Base-by-base conservation (phyloP, 1,284 basidiomycete genomes). In the Psilocybe mexicana region DNA sequence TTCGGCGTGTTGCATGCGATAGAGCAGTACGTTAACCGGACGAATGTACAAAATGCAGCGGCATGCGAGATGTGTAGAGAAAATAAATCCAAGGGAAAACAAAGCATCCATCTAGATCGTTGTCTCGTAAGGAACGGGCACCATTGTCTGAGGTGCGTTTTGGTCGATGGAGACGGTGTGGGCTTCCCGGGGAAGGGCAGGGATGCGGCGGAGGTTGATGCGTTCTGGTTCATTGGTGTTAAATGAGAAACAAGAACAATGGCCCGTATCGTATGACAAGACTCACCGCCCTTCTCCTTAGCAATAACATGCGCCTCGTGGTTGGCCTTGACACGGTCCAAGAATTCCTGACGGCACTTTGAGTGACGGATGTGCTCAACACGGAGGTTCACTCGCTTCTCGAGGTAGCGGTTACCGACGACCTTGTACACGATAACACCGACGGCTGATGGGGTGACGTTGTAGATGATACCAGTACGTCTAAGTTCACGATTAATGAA, bases 331-430 rank as follows among this genome's bases (percentile, higher is more conserved):
- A 99, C 97, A 70, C 96, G 86, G 80, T 94, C 91, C 71, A 99
- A 79, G 84, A 99, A 99, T 79, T 98, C 96, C 79, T 98, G 92
- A 74, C 97, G 89, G 80, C 96, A 99, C 80, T 95, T 96, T 69
- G 96, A 98, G 88, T 99, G 97, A 72, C 82, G 87, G 79, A 99
- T 83, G 85, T 99, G 97, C 85, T 99, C 96, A 70, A 98, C 84
- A 64, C 97, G 93, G 79, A 99, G 81, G 90, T 98, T 99, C 76
- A 99, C 96, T 61, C 96, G 93, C 87, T 99, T 99, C 85, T 99
- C 96, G 57, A 99, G 82, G 89, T 98, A 98, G 69, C 96, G 93
- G 84, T 96, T 96, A 70, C 96, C 96, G 70, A 99, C 96, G 69
- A 98, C 85, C 82, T 99, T 99, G 92, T 98, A 90, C 69, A 96